Evolutionary conservation across 768 basidiomycete species (phyloP).

Genomic region (Boletus coccyginus): DNA sequence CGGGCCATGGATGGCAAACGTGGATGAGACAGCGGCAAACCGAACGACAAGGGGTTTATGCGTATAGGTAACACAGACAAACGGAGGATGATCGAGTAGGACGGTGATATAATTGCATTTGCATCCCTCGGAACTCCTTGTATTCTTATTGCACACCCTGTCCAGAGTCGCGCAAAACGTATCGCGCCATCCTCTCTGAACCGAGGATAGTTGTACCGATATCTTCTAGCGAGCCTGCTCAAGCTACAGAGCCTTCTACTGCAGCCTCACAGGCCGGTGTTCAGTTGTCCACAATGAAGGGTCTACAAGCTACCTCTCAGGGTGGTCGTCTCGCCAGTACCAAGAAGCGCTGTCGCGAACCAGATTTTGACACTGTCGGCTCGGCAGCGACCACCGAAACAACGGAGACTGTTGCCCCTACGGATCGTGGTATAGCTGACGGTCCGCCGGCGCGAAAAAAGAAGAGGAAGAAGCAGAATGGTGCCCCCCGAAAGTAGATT

Average conservation of each 20-base stretch:
- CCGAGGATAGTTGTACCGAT: constrained; percentile 61
- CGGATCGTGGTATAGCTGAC: not conserved
- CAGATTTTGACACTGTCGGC: constrained; percentile 5
- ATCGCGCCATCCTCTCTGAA: constrained; percentile 76
- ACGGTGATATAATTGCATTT: too few relatives aligned
- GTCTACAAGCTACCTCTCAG: not conserved
- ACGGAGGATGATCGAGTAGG: too few relatives aligned
- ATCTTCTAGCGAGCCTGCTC: not conserved
- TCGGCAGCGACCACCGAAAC: not conserved
- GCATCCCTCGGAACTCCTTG: too few relatives aligned
- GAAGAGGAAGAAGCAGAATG: constrained; percentile 18
- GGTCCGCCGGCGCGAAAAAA: constrained; percentile 19
- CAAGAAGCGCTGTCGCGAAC: constrained; percentile 24
- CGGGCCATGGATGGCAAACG: too few relatives aligned
- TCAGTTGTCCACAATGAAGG: not conserved
- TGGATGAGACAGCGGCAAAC: too few relatives aligned
- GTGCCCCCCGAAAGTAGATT: constrained; percentile 1
- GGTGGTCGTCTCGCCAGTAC: not conserved
- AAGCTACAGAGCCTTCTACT: not conserved
- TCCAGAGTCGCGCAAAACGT: constrained; percentile 77
- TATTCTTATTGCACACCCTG: not conserved
- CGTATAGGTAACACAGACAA: too few relatives aligned
- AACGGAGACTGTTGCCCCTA: not conserved
- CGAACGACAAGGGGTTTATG: too few relatives aligned
- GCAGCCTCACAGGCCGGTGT: not conserved